Evolutionary conservation across 495 filamentous ascomycete genomes (phyloP).

Genomic region (Xylaria scruposa): DNA sequence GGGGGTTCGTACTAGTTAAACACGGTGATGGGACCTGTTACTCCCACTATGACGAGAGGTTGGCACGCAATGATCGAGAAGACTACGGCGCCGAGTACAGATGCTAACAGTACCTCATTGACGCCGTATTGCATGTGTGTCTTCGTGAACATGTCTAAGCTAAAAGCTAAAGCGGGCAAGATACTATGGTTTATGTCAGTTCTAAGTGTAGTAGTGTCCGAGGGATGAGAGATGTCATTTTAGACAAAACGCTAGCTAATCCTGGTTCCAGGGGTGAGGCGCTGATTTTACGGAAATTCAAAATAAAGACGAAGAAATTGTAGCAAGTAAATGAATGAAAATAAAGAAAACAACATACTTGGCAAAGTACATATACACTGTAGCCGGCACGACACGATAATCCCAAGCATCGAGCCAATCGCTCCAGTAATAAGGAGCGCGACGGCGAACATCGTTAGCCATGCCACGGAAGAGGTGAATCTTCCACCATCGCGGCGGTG

Average conservation of each 20-base stretch:
- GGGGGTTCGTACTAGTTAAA: slow-evolving; percentile 71
- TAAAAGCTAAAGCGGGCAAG: slow-evolving; percentile 81
- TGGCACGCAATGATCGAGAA: slow-evolving; percentile 79
- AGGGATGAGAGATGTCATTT: not conserved
- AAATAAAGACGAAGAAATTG: not conserved
- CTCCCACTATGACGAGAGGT: slow-evolving; percentile 85
- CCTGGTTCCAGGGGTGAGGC: not conserved
- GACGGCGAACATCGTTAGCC: slow-evolving; percentile 73
- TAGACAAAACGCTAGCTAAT: not conserved
- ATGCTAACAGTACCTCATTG: slow-evolving; percentile 82
- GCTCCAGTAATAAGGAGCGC: slow-evolving; percentile 75
- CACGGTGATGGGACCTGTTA: slow-evolving; percentile 88
- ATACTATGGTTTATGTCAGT: slow-evolving; percentile 60
- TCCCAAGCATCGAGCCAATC: slow-evolving; percentile 87
- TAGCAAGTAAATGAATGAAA: slow-evolving; percentile 11
- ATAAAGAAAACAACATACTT: slow-evolving; percentile 61
- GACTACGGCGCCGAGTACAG: slow-evolving; percentile 77
- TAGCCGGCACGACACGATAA: slow-evolving; percentile 81
- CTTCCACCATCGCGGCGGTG: slow-evolving; percentile 60
- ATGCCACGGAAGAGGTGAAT: slow-evolving; percentile 70
- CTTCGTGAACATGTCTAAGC: slow-evolving; percentile 83
- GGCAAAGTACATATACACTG: slow-evolving; percentile 90
- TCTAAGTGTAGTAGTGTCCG: not conserved
- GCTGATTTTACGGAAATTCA: not conserved
- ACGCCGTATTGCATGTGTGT: slow-evolving; percentile 81